These are phyloP conservation scores for Iris pallida DNA, from an alignment of 116 monocot genomes.

Conservation along the genomic window DNA sequence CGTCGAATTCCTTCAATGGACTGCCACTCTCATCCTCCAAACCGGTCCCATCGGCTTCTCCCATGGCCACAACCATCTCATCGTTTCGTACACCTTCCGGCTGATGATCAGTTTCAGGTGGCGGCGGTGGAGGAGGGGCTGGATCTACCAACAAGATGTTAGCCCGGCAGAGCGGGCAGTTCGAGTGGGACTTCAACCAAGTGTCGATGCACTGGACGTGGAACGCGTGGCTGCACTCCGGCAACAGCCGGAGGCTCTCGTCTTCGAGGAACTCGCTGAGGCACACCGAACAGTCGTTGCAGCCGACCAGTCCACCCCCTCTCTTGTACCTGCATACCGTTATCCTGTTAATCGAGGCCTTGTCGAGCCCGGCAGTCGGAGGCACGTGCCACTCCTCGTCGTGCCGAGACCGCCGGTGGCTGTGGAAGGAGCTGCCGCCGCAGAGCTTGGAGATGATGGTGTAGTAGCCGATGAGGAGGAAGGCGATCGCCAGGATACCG, in stretches of 20 bases:
- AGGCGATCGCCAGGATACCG: slow-evolving; percentile 11
- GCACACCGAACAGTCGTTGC: slow-evolving; percentile 79
- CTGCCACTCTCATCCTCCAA: not conserved
- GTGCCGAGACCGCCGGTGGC: not conserved
- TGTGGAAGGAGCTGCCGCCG: slow-evolving; percentile 2
- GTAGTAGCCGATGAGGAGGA: slow-evolving; percentile 44
- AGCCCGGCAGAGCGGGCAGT: slow-evolving; percentile 81
- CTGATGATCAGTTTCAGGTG: not conserved
- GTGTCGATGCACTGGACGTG: slow-evolving; percentile 83
- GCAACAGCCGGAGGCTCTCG: slow-evolving; percentile 72
- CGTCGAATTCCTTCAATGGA: not conserved
- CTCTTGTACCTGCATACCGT: slow-evolving; percentile 50
- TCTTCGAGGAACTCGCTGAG: slow-evolving; percentile 72
- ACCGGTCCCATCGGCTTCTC: slow-evolving; percentile 10
- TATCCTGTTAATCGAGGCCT: slow-evolving; percentile 57
- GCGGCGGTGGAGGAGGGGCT: not conserved
- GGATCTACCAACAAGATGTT: slow-evolving; percentile 43
- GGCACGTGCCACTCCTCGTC: slow-evolving; percentile 16
- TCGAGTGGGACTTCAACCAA: slow-evolving; percentile 68
- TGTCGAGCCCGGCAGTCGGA: slow-evolving; percentile 49
- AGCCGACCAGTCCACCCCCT: slow-evolving; percentile 44
- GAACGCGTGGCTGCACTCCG: slow-evolving; percentile 71
- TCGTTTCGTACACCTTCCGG: not conserved
- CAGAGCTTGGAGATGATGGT: slow-evolving; percentile 39
- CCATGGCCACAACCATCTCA: slow-evolving; percentile 22